These are phyloP conservation scores for Thraustochytrium sp. DNA, from an alignment of 352 stramenopile species.

Conservation along the genomic window DNA sequence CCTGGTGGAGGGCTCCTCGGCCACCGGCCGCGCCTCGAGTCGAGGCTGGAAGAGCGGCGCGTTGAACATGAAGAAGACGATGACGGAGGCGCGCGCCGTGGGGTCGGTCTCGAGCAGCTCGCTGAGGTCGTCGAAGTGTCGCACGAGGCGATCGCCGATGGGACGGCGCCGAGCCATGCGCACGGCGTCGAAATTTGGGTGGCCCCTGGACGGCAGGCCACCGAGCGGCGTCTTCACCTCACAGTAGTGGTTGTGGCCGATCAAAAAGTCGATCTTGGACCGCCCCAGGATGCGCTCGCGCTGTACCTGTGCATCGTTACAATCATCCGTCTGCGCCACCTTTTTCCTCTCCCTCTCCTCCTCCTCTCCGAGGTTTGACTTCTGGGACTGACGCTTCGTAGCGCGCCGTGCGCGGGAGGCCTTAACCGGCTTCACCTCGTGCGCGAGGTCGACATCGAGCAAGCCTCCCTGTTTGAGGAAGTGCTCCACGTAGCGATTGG, in stretches of 20 bases:
- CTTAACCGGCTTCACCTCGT: background rate
- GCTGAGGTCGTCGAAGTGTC: background rate
- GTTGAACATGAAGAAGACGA: constrained; percentile 21
- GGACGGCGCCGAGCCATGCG: background rate
- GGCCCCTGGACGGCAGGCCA: background rate
- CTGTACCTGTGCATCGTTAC: background rate
- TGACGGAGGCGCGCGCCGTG: background rate
- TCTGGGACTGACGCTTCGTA: too few species aligned
- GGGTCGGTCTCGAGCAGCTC: background rate
- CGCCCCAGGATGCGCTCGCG: background rate
- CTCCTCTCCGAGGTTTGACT: too few species aligned
- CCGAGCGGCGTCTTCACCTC: constrained; percentile 18
- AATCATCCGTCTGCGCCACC: background rate
- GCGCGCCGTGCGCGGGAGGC: background rate
- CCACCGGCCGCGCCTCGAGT: background rate
- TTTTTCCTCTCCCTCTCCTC: background rate
- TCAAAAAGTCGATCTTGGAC: constrained; percentile 26
- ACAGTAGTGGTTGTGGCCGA: background rate
- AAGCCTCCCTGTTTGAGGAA: background rate
- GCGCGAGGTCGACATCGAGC: background rate
- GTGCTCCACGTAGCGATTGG: constrained; percentile 31
- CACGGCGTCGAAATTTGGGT: background rate
- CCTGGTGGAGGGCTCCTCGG: background rate
- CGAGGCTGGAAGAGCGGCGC: background rate
- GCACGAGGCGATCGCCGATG: background rate